phyloP scores from a whole-genome alignment of 495 filamentous ascomycete species.

The Hypoxylon crocopeplum region DNA sequence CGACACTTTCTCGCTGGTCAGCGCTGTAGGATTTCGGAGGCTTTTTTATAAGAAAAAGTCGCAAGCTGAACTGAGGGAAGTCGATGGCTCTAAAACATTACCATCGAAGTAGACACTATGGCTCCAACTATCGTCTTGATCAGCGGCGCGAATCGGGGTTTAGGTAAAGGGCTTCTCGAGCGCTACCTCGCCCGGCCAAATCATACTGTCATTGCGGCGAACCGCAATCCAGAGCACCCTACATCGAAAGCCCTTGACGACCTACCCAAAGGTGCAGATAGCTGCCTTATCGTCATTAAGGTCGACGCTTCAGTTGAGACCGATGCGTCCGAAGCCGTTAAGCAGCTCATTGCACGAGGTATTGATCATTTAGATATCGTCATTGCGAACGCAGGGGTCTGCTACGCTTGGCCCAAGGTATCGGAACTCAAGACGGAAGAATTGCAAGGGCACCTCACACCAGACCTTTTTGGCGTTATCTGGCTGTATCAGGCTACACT shows the following conservation, averaged over 20 bases:
- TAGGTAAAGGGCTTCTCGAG: constrained; percentile 37
- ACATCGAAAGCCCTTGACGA: constrained; percentile 32
- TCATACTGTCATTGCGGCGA: constrained; percentile 44
- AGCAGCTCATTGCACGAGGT: constrained; percentile 25
- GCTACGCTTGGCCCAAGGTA: constrained; percentile 39
- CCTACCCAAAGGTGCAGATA: constrained; percentile 30
- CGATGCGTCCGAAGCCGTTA: constrained; percentile 29
- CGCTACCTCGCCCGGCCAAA: constrained; percentile 37
- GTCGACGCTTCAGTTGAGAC: constrained; percentile 33
- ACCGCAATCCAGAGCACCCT: constrained; percentile 37
- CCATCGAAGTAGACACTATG: too few species aligned
- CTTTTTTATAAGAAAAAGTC: too few species aligned
- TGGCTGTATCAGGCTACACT: constrained; percentile 44
- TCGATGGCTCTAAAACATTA: too few species aligned
- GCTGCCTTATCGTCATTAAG: constrained; percentile 38
- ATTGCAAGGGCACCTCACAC: constrained; percentile 37
- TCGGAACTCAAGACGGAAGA: constrained; percentile 39
- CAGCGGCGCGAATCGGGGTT: constrained; percentile 40
- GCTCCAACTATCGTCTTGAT: constrained; percentile 35
- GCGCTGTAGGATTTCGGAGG: too few species aligned
- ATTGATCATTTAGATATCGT: constrained; percentile 41
- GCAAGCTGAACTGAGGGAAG: too few species aligned
- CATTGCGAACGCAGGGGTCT: constrained; percentile 43
- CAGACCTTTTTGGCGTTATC: constrained; percentile 41
- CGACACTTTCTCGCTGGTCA: too few species aligned